Conservation (phyloP, 140 eudicot species). For the Flaveria floridana region DNA sequence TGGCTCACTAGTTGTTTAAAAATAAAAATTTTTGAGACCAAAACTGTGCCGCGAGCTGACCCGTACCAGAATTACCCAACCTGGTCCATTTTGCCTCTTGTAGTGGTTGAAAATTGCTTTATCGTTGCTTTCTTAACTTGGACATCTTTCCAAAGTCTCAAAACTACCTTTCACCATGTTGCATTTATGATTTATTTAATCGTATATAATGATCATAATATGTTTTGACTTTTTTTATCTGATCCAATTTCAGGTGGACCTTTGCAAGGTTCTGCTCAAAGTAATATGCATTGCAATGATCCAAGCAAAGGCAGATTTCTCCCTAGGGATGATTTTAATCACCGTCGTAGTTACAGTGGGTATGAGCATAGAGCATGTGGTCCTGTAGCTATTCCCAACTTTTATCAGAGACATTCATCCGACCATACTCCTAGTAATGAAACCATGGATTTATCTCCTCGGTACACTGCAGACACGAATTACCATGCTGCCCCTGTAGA, state of each 20-base stretch:
- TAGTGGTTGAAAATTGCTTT: background rate
- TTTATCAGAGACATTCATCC: constrained; percentile 24
- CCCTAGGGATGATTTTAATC: constrained; percentile 43
- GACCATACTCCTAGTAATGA: constrained; percentile 13
- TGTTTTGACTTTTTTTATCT: background rate
- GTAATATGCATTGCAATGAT: constrained; percentile 23
- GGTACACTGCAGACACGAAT: constrained; percentile 30
- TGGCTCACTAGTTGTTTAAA: background rate
- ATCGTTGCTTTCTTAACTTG: background rate
- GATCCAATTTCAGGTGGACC: constrained; percentile 28
- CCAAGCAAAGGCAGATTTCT: constrained; percentile 31
- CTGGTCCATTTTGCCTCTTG: background rate
- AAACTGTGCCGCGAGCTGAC: background rate
- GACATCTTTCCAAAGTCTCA: background rate
- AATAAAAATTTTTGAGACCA: background rate
- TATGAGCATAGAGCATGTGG: constrained; percentile 32
- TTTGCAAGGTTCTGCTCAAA: constrained; percentile 31
- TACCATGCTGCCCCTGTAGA: constrained; percentile 28
- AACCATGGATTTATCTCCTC: constrained; percentile 32
- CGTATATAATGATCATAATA: background rate
- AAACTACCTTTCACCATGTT: background rate
- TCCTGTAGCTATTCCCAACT: constrained; percentile 18
- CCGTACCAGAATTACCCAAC: background rate
- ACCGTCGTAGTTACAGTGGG: constrained; percentile 42
- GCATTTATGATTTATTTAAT: background rate